Conservation (phyloP, 73 alveolate genomes). For the Paramecium sexaurelia region DNA sequence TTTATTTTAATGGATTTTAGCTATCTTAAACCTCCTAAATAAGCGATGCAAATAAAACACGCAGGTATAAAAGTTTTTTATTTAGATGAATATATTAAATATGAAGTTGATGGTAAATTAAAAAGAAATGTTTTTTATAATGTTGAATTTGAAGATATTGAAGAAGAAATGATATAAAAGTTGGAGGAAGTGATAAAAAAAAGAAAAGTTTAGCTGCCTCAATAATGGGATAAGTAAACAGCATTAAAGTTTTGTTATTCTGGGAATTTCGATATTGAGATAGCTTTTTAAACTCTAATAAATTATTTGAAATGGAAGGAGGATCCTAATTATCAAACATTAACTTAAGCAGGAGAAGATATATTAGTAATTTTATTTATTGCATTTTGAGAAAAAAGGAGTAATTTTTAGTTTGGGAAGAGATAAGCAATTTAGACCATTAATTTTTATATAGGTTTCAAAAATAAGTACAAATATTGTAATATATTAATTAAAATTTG, state of each 20-base stretch:
- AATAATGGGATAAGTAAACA: conserved; percentile 6
- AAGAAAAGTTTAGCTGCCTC: neutral
- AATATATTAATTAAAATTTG: neutral
- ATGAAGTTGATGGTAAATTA: neutral
- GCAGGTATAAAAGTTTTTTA: neutral
- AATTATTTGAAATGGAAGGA: conserved; percentile 17
- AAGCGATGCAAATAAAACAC: conserved; percentile 29
- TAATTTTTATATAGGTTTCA: conserved; percentile 44
- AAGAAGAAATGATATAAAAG: neutral
- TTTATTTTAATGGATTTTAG: conserved; percentile 23
- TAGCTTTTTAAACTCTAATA: neutral
- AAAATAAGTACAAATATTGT: conserved; percentile 5
- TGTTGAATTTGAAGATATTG: conserved; percentile 27
- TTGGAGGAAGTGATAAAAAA: neutral
- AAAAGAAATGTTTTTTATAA: conserved; percentile 34
- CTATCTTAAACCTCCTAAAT: neutral
- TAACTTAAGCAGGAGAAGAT: neutral
- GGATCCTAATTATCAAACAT: neutral
- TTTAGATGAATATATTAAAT: neutral
- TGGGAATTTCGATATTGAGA: neutral
- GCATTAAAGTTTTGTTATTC: conserved; percentile 29
- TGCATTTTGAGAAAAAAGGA: conserved; percentile 10
- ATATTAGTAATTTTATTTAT: neutral
- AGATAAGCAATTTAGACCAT: conserved; percentile 15
- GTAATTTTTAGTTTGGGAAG: conserved; percentile 14